Evolutionary conservation across 768 basidiomycete genomes (phyloP).

Genomic region (Lyophyllum shimeji): DNA sequence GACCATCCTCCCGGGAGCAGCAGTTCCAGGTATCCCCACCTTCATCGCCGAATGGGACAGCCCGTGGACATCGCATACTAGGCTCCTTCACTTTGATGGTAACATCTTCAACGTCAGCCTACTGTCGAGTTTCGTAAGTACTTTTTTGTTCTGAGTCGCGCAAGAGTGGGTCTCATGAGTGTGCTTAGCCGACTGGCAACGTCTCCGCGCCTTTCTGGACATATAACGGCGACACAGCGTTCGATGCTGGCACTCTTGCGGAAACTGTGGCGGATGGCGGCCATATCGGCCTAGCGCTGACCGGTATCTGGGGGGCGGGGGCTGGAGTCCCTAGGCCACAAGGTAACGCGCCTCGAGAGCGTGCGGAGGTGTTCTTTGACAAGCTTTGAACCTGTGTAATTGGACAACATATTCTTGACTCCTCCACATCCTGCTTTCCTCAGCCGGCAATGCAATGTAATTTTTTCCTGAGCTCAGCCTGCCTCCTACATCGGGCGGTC

Average conservation of each 20-base stretch:
- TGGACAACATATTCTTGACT: too few relatives aligned
- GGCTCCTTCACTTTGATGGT: slow-evolving; percentile 18
- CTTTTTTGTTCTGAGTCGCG: background rate
- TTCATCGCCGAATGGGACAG: slow-evolving; percentile 15
- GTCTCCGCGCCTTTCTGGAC: slow-evolving; percentile 21
- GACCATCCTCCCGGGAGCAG: slow-evolving; percentile 19
- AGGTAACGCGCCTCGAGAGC: slow-evolving; percentile 19
- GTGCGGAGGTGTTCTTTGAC: slow-evolving; percentile 25
- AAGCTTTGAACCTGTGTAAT: slow-evolving; percentile 2
- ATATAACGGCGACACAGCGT: slow-evolving; percentile 1
- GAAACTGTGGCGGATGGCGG: slow-evolving; percentile 11
- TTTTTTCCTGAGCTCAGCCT: too few relatives aligned
- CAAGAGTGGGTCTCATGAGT: background rate
- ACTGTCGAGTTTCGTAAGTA: slow-evolving; percentile 15
- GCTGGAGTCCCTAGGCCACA: slow-evolving; percentile 11
- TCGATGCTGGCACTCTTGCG: slow-evolving; percentile 13
- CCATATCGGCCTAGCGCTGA: slow-evolving; percentile 19
- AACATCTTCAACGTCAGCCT: slow-evolving; percentile 18
- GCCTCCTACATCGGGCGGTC: too few relatives aligned
- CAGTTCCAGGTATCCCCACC: slow-evolving; percentile 16
- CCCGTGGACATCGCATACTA: slow-evolving; percentile 17
- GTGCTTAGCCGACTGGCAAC: slow-evolving; percentile 7
- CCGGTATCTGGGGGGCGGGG: slow-evolving; percentile 21
- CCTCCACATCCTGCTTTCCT: too few relatives aligned
- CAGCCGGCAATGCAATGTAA: too few relatives aligned